Base-by-base conservation (phyloP, 2,329 filamentous ascomycete species). In the Fusarium pilosicola region DNA sequence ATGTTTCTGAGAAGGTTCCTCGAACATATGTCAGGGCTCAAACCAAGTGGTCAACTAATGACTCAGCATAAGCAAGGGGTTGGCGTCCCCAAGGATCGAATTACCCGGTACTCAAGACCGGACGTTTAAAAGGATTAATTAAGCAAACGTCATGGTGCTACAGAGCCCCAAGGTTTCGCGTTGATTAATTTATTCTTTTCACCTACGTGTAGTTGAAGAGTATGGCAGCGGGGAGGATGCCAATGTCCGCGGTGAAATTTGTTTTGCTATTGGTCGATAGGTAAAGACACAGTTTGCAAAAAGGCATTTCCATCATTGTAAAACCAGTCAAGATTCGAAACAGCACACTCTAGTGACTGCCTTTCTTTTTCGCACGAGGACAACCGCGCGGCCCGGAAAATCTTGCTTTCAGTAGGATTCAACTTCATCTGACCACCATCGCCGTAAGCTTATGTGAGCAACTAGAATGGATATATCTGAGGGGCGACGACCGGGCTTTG, bases 171-270 rank as follows among this genome's bases (percentile, higher is more conserved):
- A 32, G 5, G 7, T 32, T 12, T 32, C 1, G 22, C 1, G 2
- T 32, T 7, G 1, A 4, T 14, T 13, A 4, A 2, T 49, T n/a
- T 1, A 3, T n/a, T 13, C 0, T 1, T 7, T 18, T 32, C 3
- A 11, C 18, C 5, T n/a, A 24, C 9, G 18, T 10, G 1, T 17
- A 8, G 7, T n/a, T n/a, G 5, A 6, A 13, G 10, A 1, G 18
- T 4, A 32, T n/a, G 5, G 11, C 2, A n/a, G 7, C 7, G 32
- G 7, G 32, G 3, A 34, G 14, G 32, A 7, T 8, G 3, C 7
- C 32, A 34, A 15, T 3, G 32, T 15, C 3, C 2, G 7, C 1
- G 14, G 32, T 32, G 2, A 32, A 32, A 3, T 32, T 32, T 32
- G 5, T 6, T 14, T 32, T 32, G 30, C 30, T 13, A 6, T 32